phyloP scores from a whole-genome alignment of 1,284 basidiomycete genomes.

The Taiwanofungus camphoratus region DNA sequence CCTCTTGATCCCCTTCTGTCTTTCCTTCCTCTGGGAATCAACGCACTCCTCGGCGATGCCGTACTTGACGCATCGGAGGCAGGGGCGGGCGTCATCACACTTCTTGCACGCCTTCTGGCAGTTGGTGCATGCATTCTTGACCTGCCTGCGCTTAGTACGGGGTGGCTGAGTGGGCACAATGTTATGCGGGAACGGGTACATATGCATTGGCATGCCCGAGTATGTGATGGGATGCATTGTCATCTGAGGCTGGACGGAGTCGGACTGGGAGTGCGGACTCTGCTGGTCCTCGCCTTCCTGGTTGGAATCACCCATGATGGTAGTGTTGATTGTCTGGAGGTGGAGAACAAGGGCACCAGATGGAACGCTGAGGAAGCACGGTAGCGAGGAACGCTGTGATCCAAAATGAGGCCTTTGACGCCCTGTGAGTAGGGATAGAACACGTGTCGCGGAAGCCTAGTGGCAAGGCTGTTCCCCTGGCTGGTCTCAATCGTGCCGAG shows the following conservation, averaged over 20 bases:
- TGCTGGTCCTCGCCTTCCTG: conserved; percentile 36
- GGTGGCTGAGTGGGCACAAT: conserved; percentile 41
- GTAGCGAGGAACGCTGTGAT: conserved; percentile 19
- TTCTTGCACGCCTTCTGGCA: conserved; percentile 90
- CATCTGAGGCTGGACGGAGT: conserved; percentile 42
- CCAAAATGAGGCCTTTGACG: conserved; percentile 17
- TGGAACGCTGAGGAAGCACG: conserved; percentile 15
- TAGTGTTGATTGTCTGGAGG: conserved; percentile 13
- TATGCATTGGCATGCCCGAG: conserved; percentile 54
- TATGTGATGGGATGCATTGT: conserved; percentile 48
- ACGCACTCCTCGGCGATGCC: conserved; percentile 75
- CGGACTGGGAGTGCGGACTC: conserved; percentile 29
- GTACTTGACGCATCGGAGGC: conserved; percentile 83
- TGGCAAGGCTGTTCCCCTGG: conserved; percentile 10
- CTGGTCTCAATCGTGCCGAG: conserved; percentile 9
- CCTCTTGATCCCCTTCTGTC: conserved; percentile 81
- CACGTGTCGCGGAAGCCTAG: conserved; percentile 19
- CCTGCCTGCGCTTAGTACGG: conserved; percentile 76
- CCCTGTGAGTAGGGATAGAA: conserved; percentile 7
- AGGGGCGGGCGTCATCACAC: conserved; percentile 83
- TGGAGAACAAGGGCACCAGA: conserved; percentile 14
- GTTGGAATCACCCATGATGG: conserved; percentile 28
- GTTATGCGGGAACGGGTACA: conserved; percentile 56
- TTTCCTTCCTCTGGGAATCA: conserved; percentile 78
- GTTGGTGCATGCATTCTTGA: conserved; percentile 87